These are phyloP conservation scores for Pascua guehoae DNA, from an alignment of 1,284 basidiomycete species.

Conservation along the genomic window DNA sequence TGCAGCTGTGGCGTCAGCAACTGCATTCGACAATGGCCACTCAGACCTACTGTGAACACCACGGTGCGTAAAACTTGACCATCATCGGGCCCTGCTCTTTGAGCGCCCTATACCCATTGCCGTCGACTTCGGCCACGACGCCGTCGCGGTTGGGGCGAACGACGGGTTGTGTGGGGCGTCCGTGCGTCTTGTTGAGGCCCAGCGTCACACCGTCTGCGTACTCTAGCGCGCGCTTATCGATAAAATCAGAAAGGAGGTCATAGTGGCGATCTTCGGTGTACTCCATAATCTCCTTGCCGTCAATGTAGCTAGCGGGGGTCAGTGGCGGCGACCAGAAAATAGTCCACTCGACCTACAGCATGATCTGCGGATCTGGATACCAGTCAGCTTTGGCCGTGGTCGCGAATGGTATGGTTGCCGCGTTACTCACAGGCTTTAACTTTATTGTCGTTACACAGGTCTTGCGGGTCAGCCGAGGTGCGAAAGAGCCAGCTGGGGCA, in stretches of 20 bases:
- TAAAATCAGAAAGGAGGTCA: slow-evolving; percentile 56
- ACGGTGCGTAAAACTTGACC: slow-evolving; percentile 87
- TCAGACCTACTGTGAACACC: slow-evolving; percentile 70
- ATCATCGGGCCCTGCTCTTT: slow-evolving; percentile 65
- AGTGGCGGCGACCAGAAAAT: neutral
- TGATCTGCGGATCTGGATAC: slow-evolving; percentile 64
- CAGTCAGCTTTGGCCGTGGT: neutral
- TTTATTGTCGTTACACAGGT: slow-evolving; percentile 68
- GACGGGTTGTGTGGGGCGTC: slow-evolving; percentile 2
- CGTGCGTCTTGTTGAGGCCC: neutral
- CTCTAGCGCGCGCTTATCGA: slow-evolving; percentile 50
- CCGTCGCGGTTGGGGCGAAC: slow-evolving; percentile 59
- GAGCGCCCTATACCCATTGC: slow-evolving; percentile 55
- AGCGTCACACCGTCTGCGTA: slow-evolving; percentile 31
- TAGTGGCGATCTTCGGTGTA: slow-evolving; percentile 59
- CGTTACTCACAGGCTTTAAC: slow-evolving; percentile 59
- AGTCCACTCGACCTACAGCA: slow-evolving; percentile 60
- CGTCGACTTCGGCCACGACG: slow-evolving; percentile 59
- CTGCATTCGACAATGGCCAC: too few relatives aligned
- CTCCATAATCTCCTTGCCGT: slow-evolving; percentile 62
- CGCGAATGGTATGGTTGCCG: neutral
- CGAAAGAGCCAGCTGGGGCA: neutral
- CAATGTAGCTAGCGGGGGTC: slow-evolving; percentile 48
- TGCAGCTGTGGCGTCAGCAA: slow-evolving; percentile 56
- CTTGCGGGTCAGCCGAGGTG: slow-evolving; percentile 55